Evolutionary conservation across 345 rosid species (phyloP), one percentile per base, ranked within the genome.

Genomic region (Aethionema arabicum): DNA sequence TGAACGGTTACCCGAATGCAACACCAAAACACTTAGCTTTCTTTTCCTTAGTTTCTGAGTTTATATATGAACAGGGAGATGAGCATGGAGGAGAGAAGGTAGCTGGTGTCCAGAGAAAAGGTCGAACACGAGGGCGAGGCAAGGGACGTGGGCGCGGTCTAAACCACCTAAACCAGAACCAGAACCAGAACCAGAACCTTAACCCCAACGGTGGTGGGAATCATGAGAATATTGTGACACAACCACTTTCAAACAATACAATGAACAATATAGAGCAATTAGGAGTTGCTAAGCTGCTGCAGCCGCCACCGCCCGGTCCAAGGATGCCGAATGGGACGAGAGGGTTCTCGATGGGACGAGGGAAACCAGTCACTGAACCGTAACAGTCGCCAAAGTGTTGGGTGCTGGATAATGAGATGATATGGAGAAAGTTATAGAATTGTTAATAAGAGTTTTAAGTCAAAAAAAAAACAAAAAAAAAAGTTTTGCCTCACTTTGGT

Each of bases 241-340:
- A 21, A 21, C 27, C 80, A 32, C 81, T 83, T 13, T 72, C 79
- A 51, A 80, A 46, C 73, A 80, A 65, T 70, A 45, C 40, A 35
- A 67, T 74, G 35, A 68, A 54, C 40, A 70, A 57, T 56, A 59
- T 52, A 65, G 95, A 88, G 77, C 87, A 79, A 59, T 68, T 50
- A 58, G 66, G 11, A 21, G n/a, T 21, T 1, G 27, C 27, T 21
- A 21, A 21, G 27, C 50, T 74, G 31, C 74, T 63, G 3, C 88
- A 88, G 81, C 99, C 86, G 59, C 75, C 65, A 59, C 95, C 96
- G 58, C 95, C 96, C 0, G 99, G 99, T 52, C 99, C 99, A 37
- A 87, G 99, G 0, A 95, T 90, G 99, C 99, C 99, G 3, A 98
- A 90, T 68, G 99, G 99, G 33, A 95, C 99, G 0, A 79, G 91